These are phyloP conservation scores for Eucalyptus caleyi DNA, from an alignment of 345 rosid genomes.

Conservation along the genomic window DNA sequence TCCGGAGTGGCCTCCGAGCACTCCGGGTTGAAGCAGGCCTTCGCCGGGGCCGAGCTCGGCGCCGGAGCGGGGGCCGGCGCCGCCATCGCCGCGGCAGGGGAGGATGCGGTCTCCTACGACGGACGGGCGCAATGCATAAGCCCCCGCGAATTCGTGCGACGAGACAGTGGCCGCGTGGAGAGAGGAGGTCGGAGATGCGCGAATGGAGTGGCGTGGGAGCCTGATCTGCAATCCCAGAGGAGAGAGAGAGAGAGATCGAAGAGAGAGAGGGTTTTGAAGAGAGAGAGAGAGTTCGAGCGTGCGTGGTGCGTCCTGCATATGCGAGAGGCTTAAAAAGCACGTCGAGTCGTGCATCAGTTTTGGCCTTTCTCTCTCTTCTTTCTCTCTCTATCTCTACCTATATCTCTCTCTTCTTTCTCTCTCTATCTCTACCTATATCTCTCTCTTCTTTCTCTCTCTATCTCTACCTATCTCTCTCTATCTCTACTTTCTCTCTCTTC, in stretches of 20 bases:
- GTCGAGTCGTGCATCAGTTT: not conserved
- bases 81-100: not conserved
- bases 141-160: not conserved
- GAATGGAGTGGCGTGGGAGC: not conserved
- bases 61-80: not conserved
- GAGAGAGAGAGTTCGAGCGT: not conserved
- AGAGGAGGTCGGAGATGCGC: not conserved
- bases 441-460: not conserved
- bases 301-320: not conserved
- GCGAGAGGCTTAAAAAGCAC: not conserved
- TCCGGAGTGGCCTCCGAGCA: constrained; percentile 50
- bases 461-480: not conserved
- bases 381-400: not conserved
- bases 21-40: constrained; percentile 60
- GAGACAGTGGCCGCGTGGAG: too few species aligned
- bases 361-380: not conserved
- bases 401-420: not conserved
- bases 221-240: constrained; percentile 11
- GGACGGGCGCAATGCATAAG: not conserved
- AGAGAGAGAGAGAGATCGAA: not conserved
- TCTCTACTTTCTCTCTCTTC: not conserved
- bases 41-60: not conserved
- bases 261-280: not conserved
- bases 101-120: not conserved
- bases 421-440: too few species aligned